These are phyloP conservation scores for Byssochlamys sp. DNA, from an alignment of 2,329 filamentous ascomycete species.

Conservation along the genomic window DNA sequence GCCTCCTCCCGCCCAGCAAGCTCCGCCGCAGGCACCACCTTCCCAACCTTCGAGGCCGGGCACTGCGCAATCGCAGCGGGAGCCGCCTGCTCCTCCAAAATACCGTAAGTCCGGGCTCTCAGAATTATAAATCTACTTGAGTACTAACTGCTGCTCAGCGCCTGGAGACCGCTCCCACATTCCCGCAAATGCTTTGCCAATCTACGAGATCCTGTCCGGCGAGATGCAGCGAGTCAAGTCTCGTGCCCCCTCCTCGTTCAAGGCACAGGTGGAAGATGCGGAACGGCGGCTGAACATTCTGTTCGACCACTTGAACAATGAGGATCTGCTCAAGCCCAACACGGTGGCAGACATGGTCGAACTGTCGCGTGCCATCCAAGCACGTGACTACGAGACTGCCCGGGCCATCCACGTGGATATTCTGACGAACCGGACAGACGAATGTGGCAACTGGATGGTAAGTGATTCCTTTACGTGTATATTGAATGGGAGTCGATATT, in stretches of 20 bases:
- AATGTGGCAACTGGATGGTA: conserved; percentile 83
- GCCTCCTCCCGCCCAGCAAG: conserved; percentile 35
- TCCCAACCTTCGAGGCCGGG: conserved; percentile 34
- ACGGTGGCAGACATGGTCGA: conserved; percentile 45
- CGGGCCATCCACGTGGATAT: conserved; percentile 63
- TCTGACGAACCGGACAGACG: conserved; percentile 64
- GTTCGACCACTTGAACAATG: conserved; percentile 97
- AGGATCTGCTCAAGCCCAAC: conserved; percentile 72
- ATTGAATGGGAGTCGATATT: conserved; percentile 20
- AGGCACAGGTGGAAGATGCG: conserved; percentile 81
- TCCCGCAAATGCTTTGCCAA: conserved; percentile 60
- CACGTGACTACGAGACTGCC: conserved; percentile 60
- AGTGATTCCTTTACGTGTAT: conserved; percentile 24
- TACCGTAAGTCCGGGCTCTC: conserved; percentile 49
- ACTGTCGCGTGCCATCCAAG: conserved; percentile 54
- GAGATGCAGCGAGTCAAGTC: conserved; percentile 84
- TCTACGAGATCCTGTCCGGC: conserved; percentile 69
- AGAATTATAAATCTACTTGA: not conserved
- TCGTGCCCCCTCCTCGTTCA: conserved; percentile 76
- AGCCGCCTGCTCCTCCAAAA: conserved; percentile 48
- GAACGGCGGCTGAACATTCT: conserved; percentile 84
- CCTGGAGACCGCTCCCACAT: conserved; percentile 86
- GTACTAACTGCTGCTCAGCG: conserved; percentile 23
- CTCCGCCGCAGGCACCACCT: conserved; percentile 28
- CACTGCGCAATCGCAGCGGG: conserved; percentile 42